Evolutionary conservation across 768 basidiomycete genomes (phyloP).

Genomic region (Cystobasidiopsis lactophilus): DNA sequence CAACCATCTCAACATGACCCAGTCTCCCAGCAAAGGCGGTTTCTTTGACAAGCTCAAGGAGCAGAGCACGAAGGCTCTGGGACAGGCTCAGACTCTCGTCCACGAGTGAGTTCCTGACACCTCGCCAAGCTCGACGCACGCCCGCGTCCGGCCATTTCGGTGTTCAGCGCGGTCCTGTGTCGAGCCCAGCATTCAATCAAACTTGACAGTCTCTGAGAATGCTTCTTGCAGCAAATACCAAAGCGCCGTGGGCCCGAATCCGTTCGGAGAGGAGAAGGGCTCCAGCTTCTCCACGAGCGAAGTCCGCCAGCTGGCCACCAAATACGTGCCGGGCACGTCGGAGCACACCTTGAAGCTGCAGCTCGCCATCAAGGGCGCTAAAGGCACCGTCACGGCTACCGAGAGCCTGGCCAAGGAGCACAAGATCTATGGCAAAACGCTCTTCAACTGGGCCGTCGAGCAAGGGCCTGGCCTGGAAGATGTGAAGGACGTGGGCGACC

Average conservation of each 20-base stretch:
- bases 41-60: conserved; percentile 1
- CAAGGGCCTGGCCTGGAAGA: conserved; percentile 8
- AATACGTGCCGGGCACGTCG: neutral
- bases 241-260: too few relatives aligned
- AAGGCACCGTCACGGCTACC: conserved; percentile 4
- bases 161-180: too few relatives aligned
- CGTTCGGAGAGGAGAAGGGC: too few relatives aligned
- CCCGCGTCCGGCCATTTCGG: too few relatives aligned
- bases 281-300: too few relatives aligned
- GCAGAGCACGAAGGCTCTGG: neutral
- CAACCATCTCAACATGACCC: neutral
- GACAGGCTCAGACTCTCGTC: too few relatives aligned
- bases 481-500: conserved; percentile 12
- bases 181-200: too few relatives aligned
- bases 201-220: too few relatives aligned
- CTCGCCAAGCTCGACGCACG: too few relatives aligned
- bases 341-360: conserved; percentile 11
- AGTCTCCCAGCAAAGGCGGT: neutral
- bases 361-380: conserved; percentile 10
- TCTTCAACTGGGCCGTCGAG: conserved; percentile 10
- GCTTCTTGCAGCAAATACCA: too few relatives aligned
- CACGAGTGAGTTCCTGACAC: too few relatives aligned
- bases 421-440: conserved; percentile 3
- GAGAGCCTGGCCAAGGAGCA: conserved; percentile 3
- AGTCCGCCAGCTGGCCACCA: neutral